Evolutionary conservation across 306 rosid species (phyloP), one percentile per base, ranked within the genome.

Genomic region (Cicer pinnatifidum): DNA sequence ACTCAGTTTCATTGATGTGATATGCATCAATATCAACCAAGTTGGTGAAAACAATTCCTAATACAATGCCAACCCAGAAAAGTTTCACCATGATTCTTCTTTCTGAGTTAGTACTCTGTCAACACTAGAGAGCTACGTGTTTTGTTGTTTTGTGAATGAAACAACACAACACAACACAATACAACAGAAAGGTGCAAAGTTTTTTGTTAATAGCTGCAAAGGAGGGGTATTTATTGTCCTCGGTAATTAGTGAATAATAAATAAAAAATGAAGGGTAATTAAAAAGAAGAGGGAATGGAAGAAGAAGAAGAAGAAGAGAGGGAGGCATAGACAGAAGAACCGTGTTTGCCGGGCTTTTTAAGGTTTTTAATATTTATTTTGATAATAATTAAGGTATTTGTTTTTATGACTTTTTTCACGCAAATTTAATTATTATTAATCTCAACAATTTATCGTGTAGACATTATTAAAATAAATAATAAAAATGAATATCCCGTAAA

Each of bases 1-100:
- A 16, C 56, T 88, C 89, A 17, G 92, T 91, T 85, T 72, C 88
- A 78, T 93, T 89, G 62, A 81, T 39, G 71, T 73, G 67, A 11
- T 12, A 78, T 44, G 86, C 93, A 81, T 67, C 15, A 75, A 75
- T 92, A 80, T 67, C 16, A 77, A 77, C 93, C 84, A 85, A 85
- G 57, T 75, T 74, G 75, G 72, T 72, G 28, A 81, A 76, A 81
- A 76, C 52, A 43, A 85, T 77, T 73, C 38, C 51, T 44, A 80
- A 40, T 13, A 77, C 80, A 84, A 85, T 81, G 75, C 76, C 61
- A 75, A 78, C 76, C 86, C 79, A 86, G 40, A 71, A 72, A 69
- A 75, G 66, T 62, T 80, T 88, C 76, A 16, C 40, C 93, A 82
- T 85, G 39, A 78, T 19, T 48, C 6, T 63, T 19, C 17, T 66